These are phyloP conservation scores for Celoporthe dispersa DNA, from an alignment of 2,329 filamentous ascomycete genomes.

Conservation along the genomic window DNA sequence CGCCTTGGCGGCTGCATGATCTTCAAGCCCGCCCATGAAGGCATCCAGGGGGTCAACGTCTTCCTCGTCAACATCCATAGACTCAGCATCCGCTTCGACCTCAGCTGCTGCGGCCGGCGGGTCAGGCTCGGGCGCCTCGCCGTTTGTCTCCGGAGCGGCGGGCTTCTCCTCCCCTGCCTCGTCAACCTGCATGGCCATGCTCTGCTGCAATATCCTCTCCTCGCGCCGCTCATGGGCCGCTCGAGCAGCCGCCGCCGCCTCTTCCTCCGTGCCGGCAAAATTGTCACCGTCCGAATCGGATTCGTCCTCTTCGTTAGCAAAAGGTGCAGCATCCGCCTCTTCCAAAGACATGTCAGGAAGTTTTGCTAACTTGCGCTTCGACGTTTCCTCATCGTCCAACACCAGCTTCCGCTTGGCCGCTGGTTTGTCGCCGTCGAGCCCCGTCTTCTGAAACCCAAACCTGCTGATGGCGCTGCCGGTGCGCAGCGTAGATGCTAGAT, in stretches of 20 bases:
- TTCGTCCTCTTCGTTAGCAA: conserved; percentile 64
- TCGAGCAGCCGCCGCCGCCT: conserved; percentile 81
- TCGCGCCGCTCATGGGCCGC: conserved; percentile 85
- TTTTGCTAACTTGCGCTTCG: conserved; percentile 86
- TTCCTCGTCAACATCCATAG: conserved; percentile 70
- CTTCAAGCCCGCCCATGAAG: conserved; percentile 81
- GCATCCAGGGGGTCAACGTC: conserved; percentile 89
- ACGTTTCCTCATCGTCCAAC: conserved; percentile 86
- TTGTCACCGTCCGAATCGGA: conserved; percentile 73
- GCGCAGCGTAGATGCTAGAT: conserved; percentile 58
- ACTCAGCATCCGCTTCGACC: conserved; percentile 38
- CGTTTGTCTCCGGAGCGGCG: conserved; percentile 30
- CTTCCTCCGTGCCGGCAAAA: conserved; percentile 84
- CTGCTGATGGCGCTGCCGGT: conserved; percentile 71
- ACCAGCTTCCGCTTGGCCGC: conserved; percentile 76
- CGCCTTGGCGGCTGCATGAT: conserved; percentile 47
- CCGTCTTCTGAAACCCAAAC: conserved; percentile 79
- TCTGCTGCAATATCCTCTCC: conserved; percentile 61
- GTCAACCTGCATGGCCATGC: conserved; percentile 52
- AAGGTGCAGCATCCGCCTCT: conserved; percentile 62
- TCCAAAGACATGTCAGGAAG: conserved; percentile 77
- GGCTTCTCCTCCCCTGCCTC: conserved; percentile 37
- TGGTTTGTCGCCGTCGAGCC: conserved; percentile 67
- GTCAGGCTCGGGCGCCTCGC: conserved; percentile 31
- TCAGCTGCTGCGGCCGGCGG: conserved; percentile 14